Evolutionary conservation across 2,329 filamentous ascomycete genomes (phyloP), one percentile per base, ranked within the genome.

Genomic region (Immersiporthe knoxdaviesiana): DNA sequence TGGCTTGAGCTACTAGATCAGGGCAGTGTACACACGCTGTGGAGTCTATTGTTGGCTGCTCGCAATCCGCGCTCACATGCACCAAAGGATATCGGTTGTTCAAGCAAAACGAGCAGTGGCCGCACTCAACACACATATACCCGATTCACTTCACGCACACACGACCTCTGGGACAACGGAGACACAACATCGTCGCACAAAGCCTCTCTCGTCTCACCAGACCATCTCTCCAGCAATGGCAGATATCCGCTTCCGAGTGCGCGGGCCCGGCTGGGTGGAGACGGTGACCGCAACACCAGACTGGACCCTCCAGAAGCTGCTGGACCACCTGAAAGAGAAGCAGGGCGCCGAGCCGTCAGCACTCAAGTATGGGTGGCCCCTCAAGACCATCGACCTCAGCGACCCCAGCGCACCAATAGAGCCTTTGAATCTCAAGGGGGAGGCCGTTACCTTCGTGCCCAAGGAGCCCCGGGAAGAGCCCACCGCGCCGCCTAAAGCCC

Each of bases 351-450:
- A 83, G 8, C 83, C 84, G 18, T 94, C 95, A 76, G 87, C 91
- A 58, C 82, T 97, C 72, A 97, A 96, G 83, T 93, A 91, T 80
- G 93, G 93, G 47, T 97, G 92, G 75, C 95, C 95, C 0, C 90
- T 92, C 32, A 89, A 90, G 76, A 83, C 88, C 0, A 84, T 98
- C 21, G 84, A 88, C 47, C 81, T 91, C 12, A 84, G 87, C 39
- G 83, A 87, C 69, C 78, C 80, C 72, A 76, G 78, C 78, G 41
- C 85, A 81, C 72, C 81, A 75, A 72, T 85, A 87, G 74, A 83
- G 77, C 82, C 79, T 30, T 79, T 83, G 16, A 83, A 80, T 56
- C 81, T 85, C 56, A 82, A 82, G 70, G 83, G 82, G 60, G 86
- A 86, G 74, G 84, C 80, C 8, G 78, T 87, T 3, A 85, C 85